Base-by-base conservation (phyloP, 306 rosid species). In the Vigna angularis region DNA sequence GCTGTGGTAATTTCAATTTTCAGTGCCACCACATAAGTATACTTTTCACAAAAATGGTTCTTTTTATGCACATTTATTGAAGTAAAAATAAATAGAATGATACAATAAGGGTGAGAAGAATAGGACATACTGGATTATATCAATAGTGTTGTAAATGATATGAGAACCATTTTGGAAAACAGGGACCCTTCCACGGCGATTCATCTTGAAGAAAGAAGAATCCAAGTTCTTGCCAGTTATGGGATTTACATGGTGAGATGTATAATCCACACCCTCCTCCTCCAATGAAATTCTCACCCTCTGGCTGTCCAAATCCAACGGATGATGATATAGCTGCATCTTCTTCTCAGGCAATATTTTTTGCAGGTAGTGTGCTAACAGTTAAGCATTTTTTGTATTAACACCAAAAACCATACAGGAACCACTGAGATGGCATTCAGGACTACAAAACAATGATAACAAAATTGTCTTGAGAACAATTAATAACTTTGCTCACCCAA, bases 241-340 rank as follows among this genome's bases (percentile, higher is more conserved):
- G 16, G 95, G 93, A 81, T 92, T 92, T 83, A 88, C 89, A 87
- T 90, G 95, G 90, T 79, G 82, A 11, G 93, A 92, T 4, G 97
- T 92, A 79, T 88, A 65, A 38, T 65, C 70, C 6, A 65, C 50
- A 65, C 70, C 70, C 26, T 65, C 70, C 70, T 65, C 70, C 70
- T 65, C 70, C 70, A 65, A 38, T 65, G 70, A 49, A 65, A 65
- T 16, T 65, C 70, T 65, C 49, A 65, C 70, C 50, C 45, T 65
- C 70, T 65, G 70, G n/a, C 70, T 65, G 16, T 65, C 70, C 30
- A 65, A 36, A 65, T 65, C 70, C 50, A 65, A 65, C 2, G 70
- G 70, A 38, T 65, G 70, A 65, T 65, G 70, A 65, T 65, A 65
- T 65, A 65, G 12, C 50, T 65, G 70, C 70, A 65, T 65, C 11